A percentile compares a stretch with the other conserved stretches of the same genome.
phyloP scores from a whole-genome alignment of 305 asterid genomes.

The Fraxinus floribunda region DNA sequence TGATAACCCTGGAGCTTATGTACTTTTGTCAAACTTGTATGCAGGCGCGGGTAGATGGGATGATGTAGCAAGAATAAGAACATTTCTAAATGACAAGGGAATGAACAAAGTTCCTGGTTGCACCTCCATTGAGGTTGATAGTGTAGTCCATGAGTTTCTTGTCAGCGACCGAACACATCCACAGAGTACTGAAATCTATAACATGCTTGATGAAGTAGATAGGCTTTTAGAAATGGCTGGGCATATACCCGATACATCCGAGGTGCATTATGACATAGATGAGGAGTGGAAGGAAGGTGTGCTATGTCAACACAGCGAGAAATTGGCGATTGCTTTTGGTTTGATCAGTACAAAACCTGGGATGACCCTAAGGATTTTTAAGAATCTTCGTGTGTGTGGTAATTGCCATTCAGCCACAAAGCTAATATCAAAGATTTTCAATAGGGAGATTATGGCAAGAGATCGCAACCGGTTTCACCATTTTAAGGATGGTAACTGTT shows the following conservation, averaged over 20 bases:
- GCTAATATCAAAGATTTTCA: slow-evolving; percentile 55
- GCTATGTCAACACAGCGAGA: slow-evolving; percentile 66
- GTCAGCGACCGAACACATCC: slow-evolving; percentile 64
- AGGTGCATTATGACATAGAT: slow-evolving; percentile 52
- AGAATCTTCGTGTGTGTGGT: slow-evolving; percentile 59
- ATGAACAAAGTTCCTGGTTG: slow-evolving; percentile 72
- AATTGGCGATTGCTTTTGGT: slow-evolving; percentile 68
- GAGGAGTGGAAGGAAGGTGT: slow-evolving; percentile 57
- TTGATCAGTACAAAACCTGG: slow-evolving; percentile 62
- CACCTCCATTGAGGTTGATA: slow-evolving; percentile 61
- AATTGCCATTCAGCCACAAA: slow-evolving; percentile 67
- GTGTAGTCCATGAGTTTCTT: slow-evolving; percentile 65
- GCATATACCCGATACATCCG: slow-evolving; percentile 54
- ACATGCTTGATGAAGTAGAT: slow-evolving; percentile 59
- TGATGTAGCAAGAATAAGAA: slow-evolving; percentile 61
- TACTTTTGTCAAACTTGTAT: slow-evolving; percentile 62
- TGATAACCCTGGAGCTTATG: slow-evolving; percentile 47
- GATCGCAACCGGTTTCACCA: slow-evolving; percentile 71
- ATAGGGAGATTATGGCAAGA: slow-evolving; percentile 65
- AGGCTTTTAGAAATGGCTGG: slow-evolving; percentile 45
- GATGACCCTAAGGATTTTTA: slow-evolving; percentile 63
- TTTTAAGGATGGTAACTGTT: slow-evolving; percentile 67
- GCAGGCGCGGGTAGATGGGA: slow-evolving; percentile 67
- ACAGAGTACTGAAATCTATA: slow-evolving; percentile 46
- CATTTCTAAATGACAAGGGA: slow-evolving; percentile 52